Evolutionary conservation across 331 rosid genomes (phyloP).

Genomic region (Saraca asoca): DNA sequence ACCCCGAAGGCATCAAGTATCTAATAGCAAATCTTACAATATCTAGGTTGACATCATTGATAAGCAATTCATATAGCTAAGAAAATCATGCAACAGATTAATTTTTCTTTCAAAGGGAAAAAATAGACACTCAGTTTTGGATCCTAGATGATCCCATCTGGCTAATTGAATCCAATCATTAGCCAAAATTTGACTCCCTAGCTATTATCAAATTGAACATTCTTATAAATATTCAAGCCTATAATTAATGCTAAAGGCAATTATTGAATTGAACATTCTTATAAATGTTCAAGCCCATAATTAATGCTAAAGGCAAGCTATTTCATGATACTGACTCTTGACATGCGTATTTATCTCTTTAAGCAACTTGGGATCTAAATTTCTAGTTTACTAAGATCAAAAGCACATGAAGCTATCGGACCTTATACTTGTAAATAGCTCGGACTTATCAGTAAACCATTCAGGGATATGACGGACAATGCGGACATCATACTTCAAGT

Average conservation of each 20-base stretch:
- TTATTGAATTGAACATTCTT: not conserved
- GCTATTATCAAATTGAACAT: not conserved
- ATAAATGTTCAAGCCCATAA: not conserved
- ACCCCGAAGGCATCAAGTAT: slow-evolving; percentile 26
- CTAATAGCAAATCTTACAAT: slow-evolving; percentile 14
- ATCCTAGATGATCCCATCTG: not conserved
- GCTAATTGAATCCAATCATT: not conserved
- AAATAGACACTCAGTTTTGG: slow-evolving; percentile 6
- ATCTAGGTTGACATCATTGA: slow-evolving; percentile 25
- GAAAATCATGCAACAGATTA: slow-evolving; percentile 12
- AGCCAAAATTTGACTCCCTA: not conserved
- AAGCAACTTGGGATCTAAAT: slow-evolving; percentile 12
- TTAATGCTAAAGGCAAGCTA: too few species aligned
- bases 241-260: too few species aligned
- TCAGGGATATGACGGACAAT: slow-evolving; percentile 95
- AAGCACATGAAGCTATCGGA: slow-evolving; percentile 41
- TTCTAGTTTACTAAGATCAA: slow-evolving; percentile 18
- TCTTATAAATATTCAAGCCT: too few species aligned
- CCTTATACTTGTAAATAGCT: slow-evolving; percentile 94
- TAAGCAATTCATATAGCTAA: slow-evolving; percentile 25
- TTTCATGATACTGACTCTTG: slow-evolving; percentile 15
- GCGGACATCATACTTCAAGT: slow-evolving; percentile 85
- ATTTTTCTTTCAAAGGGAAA: slow-evolving; percentile 5
- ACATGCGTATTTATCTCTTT: too few species aligned
- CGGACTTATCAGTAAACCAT: slow-evolving; percentile 97